A percentile compares a stretch with the other conserved stretches of the same genome.
Conservation (phyloP, 768 basidiomycete genomes). For the Mrakia frigida region DNA sequence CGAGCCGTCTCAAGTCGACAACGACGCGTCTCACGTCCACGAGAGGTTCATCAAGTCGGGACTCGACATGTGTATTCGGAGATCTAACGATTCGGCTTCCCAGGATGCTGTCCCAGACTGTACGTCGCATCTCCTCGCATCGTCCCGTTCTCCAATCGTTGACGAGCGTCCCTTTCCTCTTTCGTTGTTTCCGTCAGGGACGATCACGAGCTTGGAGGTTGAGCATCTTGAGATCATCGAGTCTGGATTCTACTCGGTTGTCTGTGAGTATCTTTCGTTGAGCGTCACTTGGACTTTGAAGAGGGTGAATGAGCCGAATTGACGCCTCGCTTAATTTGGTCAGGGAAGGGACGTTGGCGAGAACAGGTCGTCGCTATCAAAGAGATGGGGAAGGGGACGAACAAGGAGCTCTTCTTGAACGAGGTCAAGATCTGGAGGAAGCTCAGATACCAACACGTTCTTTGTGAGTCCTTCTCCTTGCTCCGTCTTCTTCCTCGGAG, state of each 20-base stretch:
- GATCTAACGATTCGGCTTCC: constrained; percentile 41
- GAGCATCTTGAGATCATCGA: constrained; percentile 65
- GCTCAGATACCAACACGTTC: constrained; percentile 42
- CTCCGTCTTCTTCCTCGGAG: background rate
- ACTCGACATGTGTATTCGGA: constrained; percentile 59
- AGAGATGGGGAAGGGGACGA: constrained; percentile 47
- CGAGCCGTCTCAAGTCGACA: constrained; percentile 30
- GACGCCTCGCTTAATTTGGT: too few relatives aligned
- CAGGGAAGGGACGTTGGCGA: constrained; percentile 61
- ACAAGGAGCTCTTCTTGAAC: constrained; percentile 55
- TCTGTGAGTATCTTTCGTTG: constrained; percentile 48
- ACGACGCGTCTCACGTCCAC: constrained; percentile 38
- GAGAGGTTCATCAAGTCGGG: constrained; percentile 32
- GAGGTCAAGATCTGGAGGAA: constrained; percentile 69
- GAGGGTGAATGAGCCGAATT: too few relatives aligned
- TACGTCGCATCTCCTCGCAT: background rate
- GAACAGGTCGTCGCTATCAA: constrained; percentile 48
- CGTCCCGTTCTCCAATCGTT: background rate
- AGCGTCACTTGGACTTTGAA: too few relatives aligned
- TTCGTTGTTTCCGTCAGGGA: constrained; percentile 26
- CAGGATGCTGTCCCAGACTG: constrained; percentile 1
- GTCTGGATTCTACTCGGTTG: constrained; percentile 68
- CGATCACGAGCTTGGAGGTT: constrained; percentile 59
- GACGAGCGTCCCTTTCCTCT: too few relatives aligned
- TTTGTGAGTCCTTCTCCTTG: constrained; percentile 1